Conservation (phyloP, 495 filamentous ascomycete genomes). For the Lasiosphaeris hirsuta region DNA sequence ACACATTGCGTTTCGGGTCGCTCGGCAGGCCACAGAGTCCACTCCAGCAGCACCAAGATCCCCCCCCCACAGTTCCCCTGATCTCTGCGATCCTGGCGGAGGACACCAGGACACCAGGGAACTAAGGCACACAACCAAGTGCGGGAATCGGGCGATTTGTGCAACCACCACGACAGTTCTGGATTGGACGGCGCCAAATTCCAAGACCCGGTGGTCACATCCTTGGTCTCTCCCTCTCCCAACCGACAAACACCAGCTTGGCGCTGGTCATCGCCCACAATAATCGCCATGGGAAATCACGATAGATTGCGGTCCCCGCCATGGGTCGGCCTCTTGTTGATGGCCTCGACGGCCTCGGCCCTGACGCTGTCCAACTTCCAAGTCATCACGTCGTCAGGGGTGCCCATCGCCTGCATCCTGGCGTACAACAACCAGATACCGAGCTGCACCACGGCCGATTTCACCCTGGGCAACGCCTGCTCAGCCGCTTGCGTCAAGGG, state of each 20-base stretch:
- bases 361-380: constrained; percentile 39
- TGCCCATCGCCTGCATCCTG: constrained; percentile 36
- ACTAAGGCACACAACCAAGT: neutral
- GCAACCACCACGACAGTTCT: neutral
- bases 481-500: constrained; percentile 34
- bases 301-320: constrained; percentile 21
- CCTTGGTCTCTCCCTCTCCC: neutral
- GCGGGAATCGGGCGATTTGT: neutral
- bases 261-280: neutral
- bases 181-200: neutral
- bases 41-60: neutral
- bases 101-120: neutral
- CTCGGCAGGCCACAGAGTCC: constrained; percentile 7
- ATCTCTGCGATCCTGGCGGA: constrained; percentile 5
- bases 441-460: constrained; percentile 35
- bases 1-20: constrained; percentile 12
- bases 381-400: constrained; percentile 32
- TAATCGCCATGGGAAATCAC: constrained; percentile 19
- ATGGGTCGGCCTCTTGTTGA: constrained; percentile 23
- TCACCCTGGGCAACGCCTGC: constrained; percentile 30
- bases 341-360: constrained; percentile 37
- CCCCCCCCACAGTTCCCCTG: constrained; percentile 4
- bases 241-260: neutral
- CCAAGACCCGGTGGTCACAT: constrained; percentile 1
- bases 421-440: constrained; percentile 36